A percentile compares a stretch with the other conserved stretches of the same genome.
Conservation (phyloP, 2,329 filamentous ascomycete species). For the Colletotrichum cuscutae region DNA sequence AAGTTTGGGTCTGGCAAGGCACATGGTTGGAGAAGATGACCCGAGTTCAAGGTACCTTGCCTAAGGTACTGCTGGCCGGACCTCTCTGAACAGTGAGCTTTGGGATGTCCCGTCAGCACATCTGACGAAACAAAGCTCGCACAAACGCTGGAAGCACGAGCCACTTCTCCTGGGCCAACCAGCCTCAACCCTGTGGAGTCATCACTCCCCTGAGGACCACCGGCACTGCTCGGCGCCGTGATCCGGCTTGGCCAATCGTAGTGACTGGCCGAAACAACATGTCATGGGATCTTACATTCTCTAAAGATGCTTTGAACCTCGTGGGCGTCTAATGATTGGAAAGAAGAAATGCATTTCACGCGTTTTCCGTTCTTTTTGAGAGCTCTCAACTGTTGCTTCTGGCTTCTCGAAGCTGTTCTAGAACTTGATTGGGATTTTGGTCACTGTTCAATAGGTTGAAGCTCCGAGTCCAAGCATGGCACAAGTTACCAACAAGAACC, state of each 20-base stretch:
- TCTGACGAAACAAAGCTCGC: conserved; percentile 27
- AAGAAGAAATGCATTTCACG: too few relatives aligned
- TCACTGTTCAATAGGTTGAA: neutral
- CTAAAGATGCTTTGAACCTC: neutral
- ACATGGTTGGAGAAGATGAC: neutral
- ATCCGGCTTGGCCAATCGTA: conserved; percentile 4
- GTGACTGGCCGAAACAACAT: neutral
- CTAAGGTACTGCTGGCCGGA: too few relatives aligned
- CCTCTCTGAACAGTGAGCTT: neutral
- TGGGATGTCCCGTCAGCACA: neutral
- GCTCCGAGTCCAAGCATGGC: neutral
- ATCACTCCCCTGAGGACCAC: neutral
- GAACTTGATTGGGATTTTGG: neutral
- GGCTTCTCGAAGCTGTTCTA: neutral
- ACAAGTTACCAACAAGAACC: neutral
- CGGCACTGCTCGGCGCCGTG: neutral
- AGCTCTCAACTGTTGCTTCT: neutral
- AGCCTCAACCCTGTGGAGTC: neutral
- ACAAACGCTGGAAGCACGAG: neutral
- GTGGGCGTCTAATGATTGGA: neutral
- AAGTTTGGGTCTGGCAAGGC: conserved; percentile 12
- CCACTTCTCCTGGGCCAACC: neutral
- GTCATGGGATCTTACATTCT: neutral
- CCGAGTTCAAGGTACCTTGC: neutral
- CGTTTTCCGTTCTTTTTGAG: too few relatives aligned